Evolutionary conservation across 371 early-diverging fungal species (phyloP).

Genomic region (Apophysomyces ossiformis): DNA sequence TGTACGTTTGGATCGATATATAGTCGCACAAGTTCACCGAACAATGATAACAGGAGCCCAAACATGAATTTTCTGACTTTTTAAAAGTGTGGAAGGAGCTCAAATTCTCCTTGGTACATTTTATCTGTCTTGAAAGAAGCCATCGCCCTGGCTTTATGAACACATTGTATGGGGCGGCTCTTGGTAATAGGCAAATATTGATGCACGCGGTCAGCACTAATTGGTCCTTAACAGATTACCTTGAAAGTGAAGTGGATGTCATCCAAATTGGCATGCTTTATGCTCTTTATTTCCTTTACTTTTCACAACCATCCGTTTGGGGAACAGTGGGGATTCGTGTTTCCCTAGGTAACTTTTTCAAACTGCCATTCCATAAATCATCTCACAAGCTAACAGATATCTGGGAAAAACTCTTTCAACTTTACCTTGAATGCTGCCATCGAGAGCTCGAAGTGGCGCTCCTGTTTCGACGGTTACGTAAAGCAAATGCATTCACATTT

Average conservation of each 20-base stretch:
- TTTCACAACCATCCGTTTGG: conserved; percentile 12
- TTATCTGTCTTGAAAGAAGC: conserved; percentile 6
- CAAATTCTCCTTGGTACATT: conserved; percentile 13
- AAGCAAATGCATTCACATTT: conserved; percentile 16
- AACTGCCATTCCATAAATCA: neutral
- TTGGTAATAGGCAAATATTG: neutral
- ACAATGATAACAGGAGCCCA: conserved; percentile 4
- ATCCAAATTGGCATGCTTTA: conserved; percentile 13
- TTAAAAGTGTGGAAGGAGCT: conserved; percentile 13
- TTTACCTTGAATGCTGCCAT: conserved; percentile 8
- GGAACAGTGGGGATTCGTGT: conserved; percentile 8
- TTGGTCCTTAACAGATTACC: neutral
- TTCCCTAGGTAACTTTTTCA: neutral
- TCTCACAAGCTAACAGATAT: neutral
- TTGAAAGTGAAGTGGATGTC: conserved; percentile 2
- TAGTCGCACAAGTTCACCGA: conserved; percentile 4
- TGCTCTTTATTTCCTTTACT: conserved; percentile 15
- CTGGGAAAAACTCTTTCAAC: conserved; percentile 10
- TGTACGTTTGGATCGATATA: neutral
- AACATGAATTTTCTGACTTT: conserved; percentile 10
- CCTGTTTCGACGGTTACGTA: conserved; percentile 8
- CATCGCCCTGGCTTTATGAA: conserved; percentile 12
- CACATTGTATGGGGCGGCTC: conserved; percentile 4
- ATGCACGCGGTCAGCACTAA: neutral
- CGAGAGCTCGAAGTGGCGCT: neutral